Evolutionary conservation across 768 basidiomycete genomes (phyloP).

Genomic region (Leucosporidium yakuticum): DNA sequence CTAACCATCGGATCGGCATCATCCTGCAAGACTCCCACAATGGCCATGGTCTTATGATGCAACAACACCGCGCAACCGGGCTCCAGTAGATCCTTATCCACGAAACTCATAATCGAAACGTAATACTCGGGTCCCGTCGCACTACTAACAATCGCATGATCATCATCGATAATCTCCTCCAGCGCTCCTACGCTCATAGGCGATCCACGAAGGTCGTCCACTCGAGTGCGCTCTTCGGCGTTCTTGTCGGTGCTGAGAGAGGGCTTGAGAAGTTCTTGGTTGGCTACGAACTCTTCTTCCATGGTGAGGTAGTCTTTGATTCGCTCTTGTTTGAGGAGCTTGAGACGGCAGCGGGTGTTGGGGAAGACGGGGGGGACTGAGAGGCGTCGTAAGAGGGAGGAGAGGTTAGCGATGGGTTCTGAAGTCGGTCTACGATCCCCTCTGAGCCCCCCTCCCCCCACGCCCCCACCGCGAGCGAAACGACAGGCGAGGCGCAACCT

Average conservation of each 20-base stretch:
- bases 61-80: constrained; percentile 90
- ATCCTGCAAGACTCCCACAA: constrained; percentile 92
- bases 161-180: constrained; percentile 94
- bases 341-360: constrained; percentile 88
- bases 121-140: constrained; percentile 93
- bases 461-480: too few species aligned
- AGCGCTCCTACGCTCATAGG: constrained; percentile 98
- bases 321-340: constrained; percentile 91
- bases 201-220: constrained; percentile 87
- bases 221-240: constrained; percentile 89
- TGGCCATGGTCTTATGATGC: constrained; percentile 90
- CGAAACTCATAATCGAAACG: constrained; percentile 94
- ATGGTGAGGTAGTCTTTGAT: constrained; percentile 96
- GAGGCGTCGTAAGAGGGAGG: too few species aligned
- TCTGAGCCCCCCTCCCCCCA: not conserved
- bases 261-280: constrained; percentile 84
- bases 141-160: constrained; percentile 96
- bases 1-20: constrained; percentile 93
- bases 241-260: constrained; percentile 84
- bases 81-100: constrained; percentile 95
- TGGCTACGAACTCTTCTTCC: constrained; percentile 89
- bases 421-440: not conserved
- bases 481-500: not conserved
- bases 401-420: not conserved
- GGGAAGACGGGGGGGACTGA: constrained; percentile 81